These are phyloP conservation scores for Wickerhamiella musiphila DNA, from an alignment of 805 yeast species.

Conservation along the genomic window DNA sequence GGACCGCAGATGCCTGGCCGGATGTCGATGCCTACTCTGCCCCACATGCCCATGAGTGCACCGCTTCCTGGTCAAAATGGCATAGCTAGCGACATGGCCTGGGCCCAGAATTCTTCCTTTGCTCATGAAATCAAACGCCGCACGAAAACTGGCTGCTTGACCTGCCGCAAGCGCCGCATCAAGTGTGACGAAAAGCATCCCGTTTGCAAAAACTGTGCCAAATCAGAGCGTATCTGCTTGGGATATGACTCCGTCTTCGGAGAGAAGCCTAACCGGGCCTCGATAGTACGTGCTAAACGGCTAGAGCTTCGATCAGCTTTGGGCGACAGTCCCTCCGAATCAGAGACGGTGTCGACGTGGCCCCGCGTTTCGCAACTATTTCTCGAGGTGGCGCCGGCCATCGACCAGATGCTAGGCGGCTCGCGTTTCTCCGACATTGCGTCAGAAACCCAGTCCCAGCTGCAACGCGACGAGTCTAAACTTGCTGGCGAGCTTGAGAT, in stretches of 20 bases:
- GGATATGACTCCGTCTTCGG: conserved; percentile 36
- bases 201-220: conserved; percentile 47
- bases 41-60: not conserved
- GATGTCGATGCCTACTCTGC: too few species aligned
- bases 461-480: conserved; percentile 5
- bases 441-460: conserved; percentile 5
- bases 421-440: conserved; percentile 11
- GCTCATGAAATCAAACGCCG: conserved; percentile 30
- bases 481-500: conserved; percentile 21
- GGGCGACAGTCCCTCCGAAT: too few species aligned
- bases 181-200: conserved; percentile 67
- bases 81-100: too few species aligned
- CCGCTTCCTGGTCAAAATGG: too few species aligned
- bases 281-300: conserved; percentile 5
- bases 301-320: too few species aligned
- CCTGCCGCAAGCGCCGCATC: conserved; percentile 53
- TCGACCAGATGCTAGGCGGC: conserved; percentile 16
- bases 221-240: conserved; percentile 45
- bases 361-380: too few species aligned
- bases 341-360: too few species aligned
- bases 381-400: conserved; percentile 13
- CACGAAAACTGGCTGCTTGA: conserved; percentile 59
- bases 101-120: too few species aligned
- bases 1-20: too few species aligned
- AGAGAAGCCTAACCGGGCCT: too few species aligned